Evolutionary conservation across 176 grass and related monocot genomes (phyloP).

Genomic region (Oryza rufipogon): DNA sequence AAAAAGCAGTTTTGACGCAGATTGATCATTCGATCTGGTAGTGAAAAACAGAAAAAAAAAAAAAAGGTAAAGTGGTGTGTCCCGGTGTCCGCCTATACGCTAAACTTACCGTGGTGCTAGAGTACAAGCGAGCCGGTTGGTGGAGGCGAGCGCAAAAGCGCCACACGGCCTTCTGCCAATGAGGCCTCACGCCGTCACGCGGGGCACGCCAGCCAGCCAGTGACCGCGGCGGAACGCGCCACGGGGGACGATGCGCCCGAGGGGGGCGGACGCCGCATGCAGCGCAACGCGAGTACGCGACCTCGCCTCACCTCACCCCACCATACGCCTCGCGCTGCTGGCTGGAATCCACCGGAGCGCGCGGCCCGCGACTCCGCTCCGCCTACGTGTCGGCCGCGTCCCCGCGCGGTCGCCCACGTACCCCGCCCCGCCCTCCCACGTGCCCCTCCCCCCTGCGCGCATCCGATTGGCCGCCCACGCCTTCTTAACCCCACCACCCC

Average conservation of each 20-base stretch:
- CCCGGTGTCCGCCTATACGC: not conserved
- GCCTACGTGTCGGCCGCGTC: constrained; percentile 72
- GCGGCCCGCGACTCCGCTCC: constrained; percentile 41
- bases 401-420: constrained; percentile 80
- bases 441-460: constrained; percentile 72
- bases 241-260: constrained; percentile 42
- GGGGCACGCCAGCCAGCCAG: constrained; percentile 35
- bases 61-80: not conserved
- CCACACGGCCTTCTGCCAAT: constrained; percentile 17
- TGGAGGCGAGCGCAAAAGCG: not conserved
- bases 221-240: constrained; percentile 24
- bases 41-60: not conserved
- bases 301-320: not conserved
- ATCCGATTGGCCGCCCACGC: constrained; percentile 65
- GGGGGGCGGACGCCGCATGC: constrained; percentile 19
- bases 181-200: constrained; percentile 10
- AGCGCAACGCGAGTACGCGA: not conserved
- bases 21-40: not conserved
- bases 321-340: not conserved
- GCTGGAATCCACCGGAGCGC: constrained; percentile 9
- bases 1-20: not conserved
- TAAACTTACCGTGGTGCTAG: not conserved
- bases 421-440: constrained; percentile 62
- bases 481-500: constrained; percentile 48
- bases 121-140: constrained; percentile 8